These are phyloP conservation scores for Gossypioides kirkii DNA, from an alignment of 345 rosid genomes.

Conservation along the genomic window DNA sequence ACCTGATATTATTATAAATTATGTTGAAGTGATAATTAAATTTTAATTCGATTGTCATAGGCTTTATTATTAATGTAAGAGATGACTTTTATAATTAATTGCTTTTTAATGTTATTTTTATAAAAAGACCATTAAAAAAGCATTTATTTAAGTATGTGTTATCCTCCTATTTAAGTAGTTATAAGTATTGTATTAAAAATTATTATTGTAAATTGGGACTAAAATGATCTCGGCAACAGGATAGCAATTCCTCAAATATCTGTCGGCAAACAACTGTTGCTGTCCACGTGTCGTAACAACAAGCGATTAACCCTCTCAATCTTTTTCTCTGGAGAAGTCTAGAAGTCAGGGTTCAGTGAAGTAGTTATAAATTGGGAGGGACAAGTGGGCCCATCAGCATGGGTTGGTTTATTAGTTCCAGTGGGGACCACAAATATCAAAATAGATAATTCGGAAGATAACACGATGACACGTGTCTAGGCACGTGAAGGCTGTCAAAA, in stretches of 20 bases:
- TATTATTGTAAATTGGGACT: neutral
- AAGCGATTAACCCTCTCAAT: neutral
- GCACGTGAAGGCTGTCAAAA: neutral
- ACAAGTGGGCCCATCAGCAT: neutral
- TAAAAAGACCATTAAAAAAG: accelerated
- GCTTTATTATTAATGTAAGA: no score
- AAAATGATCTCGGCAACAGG: neutral
- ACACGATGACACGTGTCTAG: neutral
- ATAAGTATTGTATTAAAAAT: no score
- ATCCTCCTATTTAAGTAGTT: accelerated
- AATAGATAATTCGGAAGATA: neutral
- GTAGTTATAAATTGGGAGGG: neutral
- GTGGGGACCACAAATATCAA: neutral
- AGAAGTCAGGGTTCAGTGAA: neutral
- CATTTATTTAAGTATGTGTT: accelerated
- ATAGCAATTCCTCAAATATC: neutral
- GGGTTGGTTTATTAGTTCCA: neutral
- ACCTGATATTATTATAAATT: no score
- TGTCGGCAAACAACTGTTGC: neutral
- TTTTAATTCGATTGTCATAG: no score
- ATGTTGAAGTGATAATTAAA: accelerated
- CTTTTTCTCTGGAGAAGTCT: neutral
- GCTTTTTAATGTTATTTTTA: no score
- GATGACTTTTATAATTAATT: no score
- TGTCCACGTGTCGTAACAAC: neutral